phyloP scores from a whole-genome alignment of 1,284 basidiomycete genomes.

The Trichosporon asahii region DNA sequence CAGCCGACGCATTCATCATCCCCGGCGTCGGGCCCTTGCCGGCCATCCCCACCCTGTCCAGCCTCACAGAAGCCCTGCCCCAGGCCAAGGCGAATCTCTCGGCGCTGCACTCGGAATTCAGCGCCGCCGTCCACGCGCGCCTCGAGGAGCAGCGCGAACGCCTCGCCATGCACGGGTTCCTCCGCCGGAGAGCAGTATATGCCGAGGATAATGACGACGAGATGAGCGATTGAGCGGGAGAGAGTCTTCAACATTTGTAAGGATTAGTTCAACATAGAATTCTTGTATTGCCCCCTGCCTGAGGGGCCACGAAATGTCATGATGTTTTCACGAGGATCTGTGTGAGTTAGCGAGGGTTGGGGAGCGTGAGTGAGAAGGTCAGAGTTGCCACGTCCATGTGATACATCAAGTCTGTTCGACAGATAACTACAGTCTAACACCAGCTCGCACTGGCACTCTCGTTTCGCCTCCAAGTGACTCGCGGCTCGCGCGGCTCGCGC shows the following conservation, averaged over 20 bases:
- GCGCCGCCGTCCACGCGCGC: constrained; percentile 37
- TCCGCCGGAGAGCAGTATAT: constrained; percentile 11
- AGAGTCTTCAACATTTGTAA: neutral
- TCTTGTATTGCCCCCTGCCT: neutral
- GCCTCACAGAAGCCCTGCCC: constrained; percentile 25
- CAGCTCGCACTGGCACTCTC: no score
- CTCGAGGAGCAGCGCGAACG: constrained; percentile 43
- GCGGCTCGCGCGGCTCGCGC: no score
- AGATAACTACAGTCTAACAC: neutral
- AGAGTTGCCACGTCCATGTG: neutral
- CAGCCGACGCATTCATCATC: constrained; percentile 31
- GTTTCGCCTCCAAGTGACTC: no score
- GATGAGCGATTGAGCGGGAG: neutral
- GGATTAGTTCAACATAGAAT: constrained; percentile 7
- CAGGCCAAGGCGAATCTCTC: constrained; percentile 24
- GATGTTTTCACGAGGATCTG: neutral
- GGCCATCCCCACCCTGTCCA: constrained; percentile 22
- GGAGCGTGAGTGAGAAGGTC: neutral
- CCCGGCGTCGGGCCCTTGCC: constrained; percentile 16
- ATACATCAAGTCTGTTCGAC: neutral
- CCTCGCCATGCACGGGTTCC: constrained; percentile 21
- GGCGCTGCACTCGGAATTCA: constrained; percentile 28
- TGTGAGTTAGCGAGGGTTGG: neutral
- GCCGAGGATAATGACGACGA: neutral
- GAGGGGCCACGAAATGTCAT: neutral